phyloP scores from a whole-genome alignment of 176 grass and related monocot species.

The Miscanthus lutarioriparius region DNA sequence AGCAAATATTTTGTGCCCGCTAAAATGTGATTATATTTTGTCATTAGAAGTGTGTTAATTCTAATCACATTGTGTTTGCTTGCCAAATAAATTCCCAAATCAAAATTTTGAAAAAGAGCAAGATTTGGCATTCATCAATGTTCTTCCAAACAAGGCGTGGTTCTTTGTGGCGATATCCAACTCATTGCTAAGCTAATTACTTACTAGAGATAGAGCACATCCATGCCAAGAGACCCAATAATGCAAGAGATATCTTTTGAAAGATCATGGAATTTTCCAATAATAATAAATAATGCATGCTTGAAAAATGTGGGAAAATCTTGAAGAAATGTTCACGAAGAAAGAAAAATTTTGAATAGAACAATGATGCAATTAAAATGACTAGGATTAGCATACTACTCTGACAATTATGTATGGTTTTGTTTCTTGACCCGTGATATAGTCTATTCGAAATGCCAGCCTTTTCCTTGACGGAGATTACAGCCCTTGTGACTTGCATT shows the following conservation, averaged over 20 bases:
- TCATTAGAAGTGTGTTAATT: neutral
- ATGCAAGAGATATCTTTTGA: neutral
- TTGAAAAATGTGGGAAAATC: neutral
- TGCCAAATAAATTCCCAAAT: neutral
- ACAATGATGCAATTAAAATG: neutral
- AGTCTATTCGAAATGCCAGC: neutral
- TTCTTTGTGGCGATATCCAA: neutral
- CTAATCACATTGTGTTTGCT: neutral
- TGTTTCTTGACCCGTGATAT: neutral
- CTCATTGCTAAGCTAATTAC: neutral
- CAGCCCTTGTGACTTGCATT: neutral
- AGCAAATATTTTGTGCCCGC: neutral
- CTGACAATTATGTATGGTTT: neutral
- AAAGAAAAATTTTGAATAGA: neutral
- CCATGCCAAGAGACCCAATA: neutral
- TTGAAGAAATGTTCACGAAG: neutral
- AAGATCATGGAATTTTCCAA: neutral
- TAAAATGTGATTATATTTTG: neutral
- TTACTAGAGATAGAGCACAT: slow-evolving; percentile 2
- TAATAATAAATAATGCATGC: neutral
- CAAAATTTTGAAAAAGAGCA: neutral
- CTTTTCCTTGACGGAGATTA: neutral
- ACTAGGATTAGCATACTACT: neutral
- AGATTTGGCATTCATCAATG: neutral
- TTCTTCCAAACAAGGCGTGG: neutral